These are phyloP conservation scores for Cocos nucifera DNA, from an alignment of 176 grass and related monocot genomes.

Conservation along the genomic window DNA sequence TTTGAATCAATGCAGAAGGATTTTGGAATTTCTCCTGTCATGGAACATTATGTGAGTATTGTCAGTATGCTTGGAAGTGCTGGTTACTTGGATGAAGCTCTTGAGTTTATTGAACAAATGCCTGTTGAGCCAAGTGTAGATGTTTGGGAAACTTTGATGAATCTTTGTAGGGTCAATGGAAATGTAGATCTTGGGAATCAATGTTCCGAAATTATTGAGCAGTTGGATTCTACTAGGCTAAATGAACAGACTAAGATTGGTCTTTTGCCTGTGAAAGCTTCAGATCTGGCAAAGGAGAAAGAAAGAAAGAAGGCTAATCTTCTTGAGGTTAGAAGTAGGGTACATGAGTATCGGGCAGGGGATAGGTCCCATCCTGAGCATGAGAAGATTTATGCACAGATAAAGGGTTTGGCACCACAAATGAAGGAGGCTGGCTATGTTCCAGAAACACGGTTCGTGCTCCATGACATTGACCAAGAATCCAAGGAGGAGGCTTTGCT, in stretches of 20 bases:
- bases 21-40: conserved; percentile 60
- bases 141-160: conserved; percentile 83
- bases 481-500: conserved; percentile 58
- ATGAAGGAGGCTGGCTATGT: conserved; percentile 91
- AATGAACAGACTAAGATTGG: conserved; percentile 64
- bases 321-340: conserved; percentile 50
- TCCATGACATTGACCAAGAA: conserved; percentile 61
- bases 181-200: conserved; percentile 58
- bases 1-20: conserved; percentile 89
- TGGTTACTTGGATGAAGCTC: conserved; percentile 80
- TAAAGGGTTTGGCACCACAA: conserved; percentile 63
- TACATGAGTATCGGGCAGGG: conserved; percentile 73
- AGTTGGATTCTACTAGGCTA: conserved; percentile 53
- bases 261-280: conserved; percentile 51
- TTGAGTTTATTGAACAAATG: conserved; percentile 79
- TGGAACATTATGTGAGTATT: conserved; percentile 69
- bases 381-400: conserved; percentile 74
- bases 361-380: conserved; percentile 80
- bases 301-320: conserved; percentile 49
- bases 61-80: conserved; percentile 84
- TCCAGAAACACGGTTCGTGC: conserved; percentile 50
- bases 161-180: conserved; percentile 66
- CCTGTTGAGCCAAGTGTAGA: conserved; percentile 67
- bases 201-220: conserved; percentile 48
- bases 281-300: conserved; percentile 76